Percentiles rank a stretch among this genome's conserved stretches.
phyloP scores from a whole-genome alignment of 1,284 basidiomycete species.

The Porogramme epimiltina region DNA sequence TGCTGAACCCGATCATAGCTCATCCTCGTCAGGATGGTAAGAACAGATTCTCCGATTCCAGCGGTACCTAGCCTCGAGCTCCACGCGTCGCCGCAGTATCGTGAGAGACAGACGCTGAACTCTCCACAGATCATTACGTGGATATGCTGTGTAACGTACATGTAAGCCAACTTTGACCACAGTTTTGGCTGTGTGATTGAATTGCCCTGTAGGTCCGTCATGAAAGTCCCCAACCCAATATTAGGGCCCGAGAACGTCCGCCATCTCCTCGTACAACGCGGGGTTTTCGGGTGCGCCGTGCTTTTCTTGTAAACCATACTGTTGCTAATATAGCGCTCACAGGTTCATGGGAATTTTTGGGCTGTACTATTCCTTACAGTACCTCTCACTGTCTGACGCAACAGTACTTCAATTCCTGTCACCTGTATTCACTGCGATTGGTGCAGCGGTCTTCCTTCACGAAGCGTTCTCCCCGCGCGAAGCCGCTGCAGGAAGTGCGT shows the following conservation, averaged over 20 bases:
- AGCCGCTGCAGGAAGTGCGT: conserved; percentile 62
- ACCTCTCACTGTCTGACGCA: conserved; percentile 66
- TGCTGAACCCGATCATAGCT: conserved; percentile 30
- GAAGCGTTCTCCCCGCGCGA: conserved; percentile 66
- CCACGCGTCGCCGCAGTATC: no score
- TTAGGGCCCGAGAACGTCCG: conserved; percentile 71
- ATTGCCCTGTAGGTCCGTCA: conserved; percentile 39
- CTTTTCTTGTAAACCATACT: conserved; percentile 14
- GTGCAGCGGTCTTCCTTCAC: conserved; percentile 67
- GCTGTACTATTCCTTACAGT: conserved; percentile 69
- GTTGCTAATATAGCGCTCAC: no score
- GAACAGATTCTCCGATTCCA: conserved; percentile 20
- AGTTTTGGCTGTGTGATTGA: background rate
- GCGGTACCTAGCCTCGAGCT: no score
- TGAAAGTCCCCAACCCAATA: conserved; percentile 62
- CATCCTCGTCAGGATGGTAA: conserved; percentile 52
- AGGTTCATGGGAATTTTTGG: conserved; percentile 68
- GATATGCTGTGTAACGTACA: conserved; percentile 44
- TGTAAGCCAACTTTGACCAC: conserved; percentile 30
- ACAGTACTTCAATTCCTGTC: conserved; percentile 77
- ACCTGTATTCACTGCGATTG: conserved; percentile 69
- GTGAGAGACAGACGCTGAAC: no score
- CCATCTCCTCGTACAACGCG: conserved; percentile 55
- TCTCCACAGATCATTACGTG: conserved; percentile 48
- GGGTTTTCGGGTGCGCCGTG: conserved; percentile 65